Percentiles rank a stretch among this genome's conserved stretches.
These are phyloP conservation scores for Boletus rex-veris DNA, from an alignment of 768 basidiomycete species.

Conservation along the genomic window DNA sequence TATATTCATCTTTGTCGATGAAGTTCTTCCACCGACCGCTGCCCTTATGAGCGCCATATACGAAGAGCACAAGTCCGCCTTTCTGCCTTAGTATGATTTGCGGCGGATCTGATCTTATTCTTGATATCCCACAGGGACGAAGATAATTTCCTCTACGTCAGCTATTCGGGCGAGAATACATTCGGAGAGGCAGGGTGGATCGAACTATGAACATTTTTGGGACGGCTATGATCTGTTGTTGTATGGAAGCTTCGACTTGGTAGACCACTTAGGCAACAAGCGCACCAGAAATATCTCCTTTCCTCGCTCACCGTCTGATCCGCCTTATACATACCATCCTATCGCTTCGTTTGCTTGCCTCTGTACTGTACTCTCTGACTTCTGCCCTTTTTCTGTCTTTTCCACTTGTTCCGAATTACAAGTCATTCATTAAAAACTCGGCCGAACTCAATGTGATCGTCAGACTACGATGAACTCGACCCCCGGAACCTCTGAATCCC, in stretches of 20 bases:
- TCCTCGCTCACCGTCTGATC: conserved; percentile 11
- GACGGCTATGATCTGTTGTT: conserved; percentile 19
- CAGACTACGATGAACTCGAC: too few relatives aligned
- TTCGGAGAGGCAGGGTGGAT: conserved; percentile 55
- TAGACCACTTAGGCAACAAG: conserved; percentile 30
- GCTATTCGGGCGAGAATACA: conserved; percentile 98
- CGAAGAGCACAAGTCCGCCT: conserved; percentile 95
- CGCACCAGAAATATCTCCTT: conserved; percentile 16
- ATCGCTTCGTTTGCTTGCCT: conserved; percentile 20
- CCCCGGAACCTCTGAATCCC: too few relatives aligned
- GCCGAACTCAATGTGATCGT: too few relatives aligned
- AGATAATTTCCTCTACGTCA: conserved; percentile 98
- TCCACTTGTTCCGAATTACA: conserved; percentile 15
- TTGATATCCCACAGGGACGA: conserved; percentile 68
- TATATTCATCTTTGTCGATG: conserved; percentile 99
- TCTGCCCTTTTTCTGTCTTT: conserved; percentile 1
- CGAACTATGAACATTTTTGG: conserved; percentile 28
- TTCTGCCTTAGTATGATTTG: conserved; percentile 1
- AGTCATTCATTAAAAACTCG: conserved; percentile 2
- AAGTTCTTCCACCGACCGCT: conserved; percentile 96
- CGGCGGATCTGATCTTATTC: conserved; percentile 29
- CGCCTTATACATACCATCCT: conserved; percentile 27
- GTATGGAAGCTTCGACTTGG: conserved; percentile 19
- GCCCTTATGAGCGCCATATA: conserved; percentile 99
- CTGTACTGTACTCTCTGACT: conserved; percentile 28